Evolutionary conservation across 306 rosid species (phyloP).

Genomic region (Vigna trinervia): DNA sequence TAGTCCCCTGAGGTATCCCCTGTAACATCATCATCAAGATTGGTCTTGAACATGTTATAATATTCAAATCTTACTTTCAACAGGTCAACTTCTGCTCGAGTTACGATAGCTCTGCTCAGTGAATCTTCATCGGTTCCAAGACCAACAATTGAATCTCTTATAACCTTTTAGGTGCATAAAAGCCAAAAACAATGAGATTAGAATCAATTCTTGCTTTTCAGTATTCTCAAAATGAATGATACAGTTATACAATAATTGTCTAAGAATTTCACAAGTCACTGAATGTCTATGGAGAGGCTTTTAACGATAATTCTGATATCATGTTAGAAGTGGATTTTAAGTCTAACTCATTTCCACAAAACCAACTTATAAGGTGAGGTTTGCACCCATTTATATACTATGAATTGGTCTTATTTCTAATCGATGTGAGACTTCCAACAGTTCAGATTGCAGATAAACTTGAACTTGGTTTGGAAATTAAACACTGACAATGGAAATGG

Average conservation of each 20-base stretch:
- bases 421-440: no score
- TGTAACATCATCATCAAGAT: constrained; percentile 65
- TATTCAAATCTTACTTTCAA: constrained; percentile 69
- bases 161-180: constrained; percentile 60
- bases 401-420: no score
- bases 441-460: constrained; percentile 9
- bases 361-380: no score
- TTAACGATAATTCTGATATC: no score
- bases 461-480: background rate
- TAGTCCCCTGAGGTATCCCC: constrained; percentile 90
- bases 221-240: background rate
- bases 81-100: constrained; percentile 80
- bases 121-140: constrained; percentile 93
- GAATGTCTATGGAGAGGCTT: background rate
- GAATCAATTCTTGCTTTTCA: constrained; percentile 1
- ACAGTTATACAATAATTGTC: background rate
- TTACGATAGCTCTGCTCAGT: constrained; percentile 77
- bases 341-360: no score
- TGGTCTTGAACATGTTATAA: constrained; percentile 54
- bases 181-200: background rate
- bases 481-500: background rate
- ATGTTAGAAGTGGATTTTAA: no score
- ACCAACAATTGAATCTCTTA: constrained; percentile 71
- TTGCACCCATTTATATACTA: no score
- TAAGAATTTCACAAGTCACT: background rate